phyloP scores from a whole-genome alignment of 768 basidiomycete species.

The Melanogaster broomeanus region DNA sequence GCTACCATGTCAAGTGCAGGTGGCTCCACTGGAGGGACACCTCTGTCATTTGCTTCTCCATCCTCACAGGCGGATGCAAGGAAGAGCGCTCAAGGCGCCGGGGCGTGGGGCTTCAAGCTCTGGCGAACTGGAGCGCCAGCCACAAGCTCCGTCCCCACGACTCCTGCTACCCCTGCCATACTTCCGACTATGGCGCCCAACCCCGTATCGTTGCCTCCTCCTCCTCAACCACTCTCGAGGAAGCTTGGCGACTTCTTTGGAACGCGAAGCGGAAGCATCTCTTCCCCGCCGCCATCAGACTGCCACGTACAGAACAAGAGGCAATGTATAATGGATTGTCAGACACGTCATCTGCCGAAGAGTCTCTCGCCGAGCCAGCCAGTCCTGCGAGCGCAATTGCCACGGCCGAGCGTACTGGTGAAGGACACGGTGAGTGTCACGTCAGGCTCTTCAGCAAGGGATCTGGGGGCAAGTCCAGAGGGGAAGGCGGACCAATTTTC shows the following conservation, averaged over 20 bases:
- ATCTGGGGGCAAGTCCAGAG: conserved; percentile 31
- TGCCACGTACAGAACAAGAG: conserved; percentile 26
- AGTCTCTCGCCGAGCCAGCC: conserved; percentile 34
- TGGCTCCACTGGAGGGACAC: conserved; percentile 11
- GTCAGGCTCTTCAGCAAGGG: conserved; percentile 26
- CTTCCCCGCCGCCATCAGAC: conserved; percentile 40
- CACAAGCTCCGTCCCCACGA: conserved; percentile 28
- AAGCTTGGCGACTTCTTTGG: conserved; percentile 76
- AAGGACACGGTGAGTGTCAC: conserved; percentile 30
- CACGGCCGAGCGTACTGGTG: conserved; percentile 27
- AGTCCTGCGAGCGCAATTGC: conserved; percentile 33
- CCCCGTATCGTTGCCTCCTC: conserved; percentile 24
- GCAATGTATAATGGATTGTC: conserved; percentile 29
- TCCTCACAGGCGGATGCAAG: conserved; percentile 34
- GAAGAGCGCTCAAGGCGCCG: conserved; percentile 30
- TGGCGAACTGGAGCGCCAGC: conserved; percentile 51
- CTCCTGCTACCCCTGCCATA: conserved; percentile 29
- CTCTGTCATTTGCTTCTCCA: conserved; percentile 9
- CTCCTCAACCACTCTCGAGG: conserved; percentile 52
- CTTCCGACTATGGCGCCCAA: conserved; percentile 20
- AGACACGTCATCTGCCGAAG: conserved; percentile 39
- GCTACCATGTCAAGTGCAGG: conserved; percentile 14
- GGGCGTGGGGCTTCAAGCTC: conserved; percentile 71
- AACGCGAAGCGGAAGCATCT: conserved; percentile 49
- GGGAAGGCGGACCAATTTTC: conserved; percentile 19